Percentiles rank a stretch among this genome's conserved stretches.
These are phyloP conservation scores for Fraxinus xanthoxyloides DNA, from an alignment of 305 asterid genomes.

Conservation along the genomic window DNA sequence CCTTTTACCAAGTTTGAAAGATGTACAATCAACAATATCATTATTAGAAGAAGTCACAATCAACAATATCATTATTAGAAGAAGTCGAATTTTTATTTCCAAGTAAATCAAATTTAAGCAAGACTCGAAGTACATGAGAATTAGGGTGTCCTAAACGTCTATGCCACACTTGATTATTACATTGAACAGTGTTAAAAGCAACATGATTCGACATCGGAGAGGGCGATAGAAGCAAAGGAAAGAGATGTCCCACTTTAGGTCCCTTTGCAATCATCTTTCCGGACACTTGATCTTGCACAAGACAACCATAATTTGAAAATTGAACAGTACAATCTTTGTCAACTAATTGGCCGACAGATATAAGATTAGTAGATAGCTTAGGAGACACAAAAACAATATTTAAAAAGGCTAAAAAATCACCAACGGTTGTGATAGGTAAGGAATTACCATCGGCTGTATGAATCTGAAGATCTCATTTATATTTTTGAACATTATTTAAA, in stretches of 20 bases:
- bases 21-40: not conserved
- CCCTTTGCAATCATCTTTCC: not conserved
- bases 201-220: not conserved
- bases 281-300: constrained; percentile 1
- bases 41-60: not conserved
- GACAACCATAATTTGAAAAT: not conserved
- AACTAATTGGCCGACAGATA: not conserved
- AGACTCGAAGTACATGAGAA: not conserved
- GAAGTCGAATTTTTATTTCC: not conserved
- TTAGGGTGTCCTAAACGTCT: constrained; percentile 5
- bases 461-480: no score
- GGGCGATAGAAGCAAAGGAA: not conserved
- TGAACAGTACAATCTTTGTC: not conserved
- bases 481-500: not conserved
- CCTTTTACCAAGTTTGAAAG: not conserved
- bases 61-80: not conserved
- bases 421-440: not conserved
- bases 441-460: not conserved
- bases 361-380: no score
- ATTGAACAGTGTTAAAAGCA: not conserved
- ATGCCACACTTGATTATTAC: not conserved
- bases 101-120: not conserved
- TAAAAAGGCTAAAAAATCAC: no score
- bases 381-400: no score
- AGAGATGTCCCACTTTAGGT: not conserved